Percentiles rank a stretch among this genome's conserved stretches.
phyloP scores from a whole-genome alignment of 176 grass and related monocot species.

The Avena atlantica region DNA sequence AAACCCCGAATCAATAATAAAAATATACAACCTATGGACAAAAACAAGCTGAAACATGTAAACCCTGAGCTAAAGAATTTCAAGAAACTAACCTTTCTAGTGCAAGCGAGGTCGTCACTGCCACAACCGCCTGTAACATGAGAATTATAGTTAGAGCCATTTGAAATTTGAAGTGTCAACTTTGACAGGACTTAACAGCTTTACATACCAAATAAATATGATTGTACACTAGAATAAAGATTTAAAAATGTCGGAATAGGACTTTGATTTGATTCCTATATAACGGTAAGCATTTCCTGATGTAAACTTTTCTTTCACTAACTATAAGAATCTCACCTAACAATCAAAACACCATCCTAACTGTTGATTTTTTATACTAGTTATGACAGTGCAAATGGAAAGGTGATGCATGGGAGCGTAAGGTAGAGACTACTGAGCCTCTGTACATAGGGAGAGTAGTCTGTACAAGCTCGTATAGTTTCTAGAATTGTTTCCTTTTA shows the following conservation, averaged over 20 bases:
- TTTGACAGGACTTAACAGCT: background rate
- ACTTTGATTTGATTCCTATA: conserved; percentile 1
- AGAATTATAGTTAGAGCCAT: background rate
- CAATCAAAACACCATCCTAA: background rate
- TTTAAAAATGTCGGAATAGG: background rate
- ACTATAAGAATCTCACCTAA: background rate
- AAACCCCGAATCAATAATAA: conserved; percentile 51
- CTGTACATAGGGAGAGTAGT: background rate
- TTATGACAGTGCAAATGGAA: background rate
- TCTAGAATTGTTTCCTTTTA: background rate
- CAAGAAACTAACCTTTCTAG: conserved; percentile 78
- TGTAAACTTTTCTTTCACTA: background rate
- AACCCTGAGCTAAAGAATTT: background rate
- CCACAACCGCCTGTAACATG: conserved; percentile 63
- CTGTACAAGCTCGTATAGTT: background rate
- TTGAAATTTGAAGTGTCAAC: background rate
- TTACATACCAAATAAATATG: conserved; percentile 3
- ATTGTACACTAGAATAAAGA: conserved; percentile 1
- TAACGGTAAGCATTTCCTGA: background rate
- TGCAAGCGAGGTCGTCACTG: conserved; percentile 72
- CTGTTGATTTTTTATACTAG: background rate
- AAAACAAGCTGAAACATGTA: conserved; percentile 17
- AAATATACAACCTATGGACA: background rate
- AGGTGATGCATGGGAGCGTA: background rate
- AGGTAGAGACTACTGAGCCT: background rate